A percentile compares a stretch with the other conserved stretches of the same genome.
Evolutionary conservation across 768 basidiomycete genomes (phyloP).

Genomic region (Mycena pura): DNA sequence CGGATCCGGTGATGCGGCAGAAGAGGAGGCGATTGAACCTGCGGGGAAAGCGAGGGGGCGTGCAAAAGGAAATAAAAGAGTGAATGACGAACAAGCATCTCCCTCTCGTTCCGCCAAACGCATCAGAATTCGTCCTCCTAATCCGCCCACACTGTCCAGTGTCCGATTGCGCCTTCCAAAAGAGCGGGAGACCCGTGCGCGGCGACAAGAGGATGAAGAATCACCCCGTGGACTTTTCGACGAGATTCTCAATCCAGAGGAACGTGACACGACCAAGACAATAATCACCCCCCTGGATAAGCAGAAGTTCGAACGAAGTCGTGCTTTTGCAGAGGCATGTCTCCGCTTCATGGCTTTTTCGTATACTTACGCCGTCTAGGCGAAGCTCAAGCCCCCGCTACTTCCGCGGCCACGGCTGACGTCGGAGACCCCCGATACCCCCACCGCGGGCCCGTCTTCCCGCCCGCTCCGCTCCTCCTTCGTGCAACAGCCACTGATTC

Average conservation of each 20-base stretch:
- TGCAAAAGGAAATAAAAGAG: slow-evolving; percentile 34
- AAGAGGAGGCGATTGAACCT: slow-evolving; percentile 36
- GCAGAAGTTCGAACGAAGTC: slow-evolving; percentile 73
- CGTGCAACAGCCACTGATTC: slow-evolving; percentile 47
- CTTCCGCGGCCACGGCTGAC: slow-evolving; percentile 37
- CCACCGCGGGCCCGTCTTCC: slow-evolving; percentile 56
- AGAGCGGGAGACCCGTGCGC: slow-evolving; percentile 73
- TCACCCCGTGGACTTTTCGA: slow-evolving; percentile 76
- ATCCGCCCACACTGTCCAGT: slow-evolving; percentile 40
- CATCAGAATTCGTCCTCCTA: slow-evolving; percentile 53
- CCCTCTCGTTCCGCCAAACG: slow-evolving; percentile 49
- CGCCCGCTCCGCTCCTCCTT: slow-evolving; percentile 69
- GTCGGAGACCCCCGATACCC: slow-evolving; percentile 30
- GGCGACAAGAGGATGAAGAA: slow-evolving; percentile 71
- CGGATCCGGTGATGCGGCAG: slow-evolving; percentile 35
- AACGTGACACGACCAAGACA: slow-evolving; percentile 79
- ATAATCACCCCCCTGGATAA: slow-evolving; percentile 66
- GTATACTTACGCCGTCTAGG: slow-evolving; percentile 13
- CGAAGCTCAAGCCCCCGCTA: slow-evolving; percentile 53
- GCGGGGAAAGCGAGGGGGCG: slow-evolving; percentile 24
- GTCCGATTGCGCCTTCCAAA: slow-evolving; percentile 64
- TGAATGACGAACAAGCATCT: slow-evolving; percentile 26
- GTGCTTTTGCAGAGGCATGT: slow-evolving; percentile 76
- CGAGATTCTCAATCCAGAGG: slow-evolving; percentile 70
- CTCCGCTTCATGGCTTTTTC: slow-evolving; percentile 11